Percentiles rank a stretch among this genome's conserved stretches.
Conservation (phyloP, 202 grass and related monocot species). For the Zoysia matrella region DNA sequence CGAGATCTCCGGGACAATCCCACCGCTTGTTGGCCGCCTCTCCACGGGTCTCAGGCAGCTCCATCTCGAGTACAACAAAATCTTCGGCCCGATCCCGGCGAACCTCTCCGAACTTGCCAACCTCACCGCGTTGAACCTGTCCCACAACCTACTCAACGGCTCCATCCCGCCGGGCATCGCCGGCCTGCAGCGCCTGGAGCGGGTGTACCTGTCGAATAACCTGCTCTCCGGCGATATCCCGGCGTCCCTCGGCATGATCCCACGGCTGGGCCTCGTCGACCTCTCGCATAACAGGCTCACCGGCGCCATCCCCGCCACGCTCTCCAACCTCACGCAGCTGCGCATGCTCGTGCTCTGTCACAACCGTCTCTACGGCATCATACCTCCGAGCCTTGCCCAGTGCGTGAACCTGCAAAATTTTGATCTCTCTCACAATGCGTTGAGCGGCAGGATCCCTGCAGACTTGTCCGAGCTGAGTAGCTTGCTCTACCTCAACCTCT, state of each 20-base stretch:
- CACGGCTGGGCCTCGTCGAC: slow-evolving; percentile 71
- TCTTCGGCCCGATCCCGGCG: slow-evolving; percentile 77
- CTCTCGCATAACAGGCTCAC: slow-evolving; percentile 67
- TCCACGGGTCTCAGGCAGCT: slow-evolving; percentile 61
- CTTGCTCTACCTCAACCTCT: slow-evolving; percentile 76
- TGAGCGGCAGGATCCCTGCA: slow-evolving; percentile 58
- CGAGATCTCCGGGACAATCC: slow-evolving; percentile 61
- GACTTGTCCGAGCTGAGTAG: slow-evolving; percentile 59
- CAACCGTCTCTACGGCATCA: slow-evolving; percentile 65
- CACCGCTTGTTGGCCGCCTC: slow-evolving; percentile 56
- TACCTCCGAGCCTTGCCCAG: slow-evolving; percentile 62
- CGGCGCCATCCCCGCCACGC: slow-evolving; percentile 58
- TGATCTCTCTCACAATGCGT: slow-evolving; percentile 76
- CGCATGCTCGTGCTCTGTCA: slow-evolving; percentile 63
- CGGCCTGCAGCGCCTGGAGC: slow-evolving; percentile 69
- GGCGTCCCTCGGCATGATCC: slow-evolving; percentile 53
- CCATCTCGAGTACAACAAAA: slow-evolving; percentile 78
- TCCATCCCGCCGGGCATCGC: slow-evolving; percentile 66
- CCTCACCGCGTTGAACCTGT: slow-evolving; percentile 84
- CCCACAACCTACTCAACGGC: slow-evolving; percentile 83
- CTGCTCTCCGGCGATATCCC: slow-evolving; percentile 76
- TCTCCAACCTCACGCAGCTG: slow-evolving; percentile 79
- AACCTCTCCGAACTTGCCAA: slow-evolving; percentile 77
- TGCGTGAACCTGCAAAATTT: slow-evolving; percentile 80
- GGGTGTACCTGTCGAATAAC: slow-evolving; percentile 74